Conservation (phyloP, 768 basidiomycete species). For the Cystobasidium ongulense region DNA sequence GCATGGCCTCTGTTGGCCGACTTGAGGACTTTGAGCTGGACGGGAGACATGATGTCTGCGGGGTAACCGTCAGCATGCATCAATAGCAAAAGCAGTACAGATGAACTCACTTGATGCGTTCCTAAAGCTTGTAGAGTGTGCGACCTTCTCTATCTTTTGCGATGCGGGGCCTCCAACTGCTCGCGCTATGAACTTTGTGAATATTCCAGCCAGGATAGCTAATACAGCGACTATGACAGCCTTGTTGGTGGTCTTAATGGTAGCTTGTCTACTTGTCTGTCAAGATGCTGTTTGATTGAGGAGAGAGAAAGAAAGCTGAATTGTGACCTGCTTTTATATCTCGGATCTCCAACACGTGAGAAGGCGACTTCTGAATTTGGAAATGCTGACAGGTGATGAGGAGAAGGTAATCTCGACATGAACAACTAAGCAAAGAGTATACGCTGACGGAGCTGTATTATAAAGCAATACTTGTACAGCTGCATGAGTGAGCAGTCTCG, state of each 20-base stretch:
- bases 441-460: too few species aligned
- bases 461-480: too few species aligned
- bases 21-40: background rate
- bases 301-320: background rate
- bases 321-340: background rate
- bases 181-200: background rate
- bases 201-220: constrained; percentile 9
- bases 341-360: background rate
- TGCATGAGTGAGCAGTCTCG: too few species aligned
- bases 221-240: background rate
- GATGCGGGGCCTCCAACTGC: background rate
- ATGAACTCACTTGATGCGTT: background rate
- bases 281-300: background rate
- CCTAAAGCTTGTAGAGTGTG: background rate
- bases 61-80: background rate
- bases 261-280: background rate
- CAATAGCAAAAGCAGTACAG: too few species aligned
- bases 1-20: constrained; percentile 17
- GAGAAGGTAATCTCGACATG: background rate
- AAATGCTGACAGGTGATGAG: constrained; percentile 2
- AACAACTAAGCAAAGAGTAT: background rate
- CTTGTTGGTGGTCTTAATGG: background rate
- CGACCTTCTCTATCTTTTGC: background rate
- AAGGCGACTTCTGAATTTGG: background rate
- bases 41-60: constrained; percentile 6